Percentiles rank a stretch among this genome's conserved stretches.
These are phyloP conservation scores for Phanerodontia chrysosporium DNA, from an alignment of 768 basidiomycete genomes.

Conservation along the genomic window DNA sequence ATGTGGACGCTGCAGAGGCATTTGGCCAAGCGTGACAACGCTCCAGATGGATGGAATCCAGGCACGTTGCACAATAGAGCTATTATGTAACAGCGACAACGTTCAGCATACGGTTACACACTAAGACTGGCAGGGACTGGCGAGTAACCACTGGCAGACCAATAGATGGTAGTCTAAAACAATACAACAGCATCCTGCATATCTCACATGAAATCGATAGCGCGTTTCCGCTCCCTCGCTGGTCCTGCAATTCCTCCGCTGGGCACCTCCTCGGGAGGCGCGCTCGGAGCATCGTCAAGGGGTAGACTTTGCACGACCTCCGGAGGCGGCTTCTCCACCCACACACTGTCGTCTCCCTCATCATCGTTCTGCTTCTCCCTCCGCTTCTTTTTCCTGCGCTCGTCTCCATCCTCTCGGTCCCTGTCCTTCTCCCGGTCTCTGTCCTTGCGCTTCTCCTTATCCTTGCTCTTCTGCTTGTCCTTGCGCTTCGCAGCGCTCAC, in stretches of 20 bases:
- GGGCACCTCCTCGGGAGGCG: neutral
- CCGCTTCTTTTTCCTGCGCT: conserved; percentile 21
- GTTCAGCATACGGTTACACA: too few species aligned
- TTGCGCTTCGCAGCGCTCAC: conserved; percentile 16
- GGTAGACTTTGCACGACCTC: conserved; percentile 41
- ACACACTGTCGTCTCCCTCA: conserved; percentile 52
- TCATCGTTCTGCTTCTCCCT: conserved; percentile 31
- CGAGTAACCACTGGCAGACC: too few species aligned
- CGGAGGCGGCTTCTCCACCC: conserved; percentile 62
- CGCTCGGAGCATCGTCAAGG: conserved; percentile 14
- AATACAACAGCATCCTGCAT: too few species aligned
- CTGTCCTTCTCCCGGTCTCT: conserved; percentile 30
- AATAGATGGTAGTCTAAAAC: too few species aligned
- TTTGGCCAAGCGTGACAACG: too few species aligned
- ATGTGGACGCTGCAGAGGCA: too few species aligned
- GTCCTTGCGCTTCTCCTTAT: conserved; percentile 21
- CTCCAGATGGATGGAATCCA: too few species aligned
- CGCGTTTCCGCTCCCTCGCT: conserved; percentile 19
- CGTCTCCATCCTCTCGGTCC: conserved; percentile 26
- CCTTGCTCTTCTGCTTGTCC: conserved; percentile 28
- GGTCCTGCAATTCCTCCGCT: conserved; percentile 15
- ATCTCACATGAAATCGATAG: conserved; percentile 23
- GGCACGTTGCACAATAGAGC: too few species aligned
- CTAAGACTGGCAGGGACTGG: too few species aligned
- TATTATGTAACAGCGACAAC: too few species aligned